Base-by-base conservation (phyloP, 495 filamentous ascomycete genomes). In the Trichoderma gamsii region DNA sequence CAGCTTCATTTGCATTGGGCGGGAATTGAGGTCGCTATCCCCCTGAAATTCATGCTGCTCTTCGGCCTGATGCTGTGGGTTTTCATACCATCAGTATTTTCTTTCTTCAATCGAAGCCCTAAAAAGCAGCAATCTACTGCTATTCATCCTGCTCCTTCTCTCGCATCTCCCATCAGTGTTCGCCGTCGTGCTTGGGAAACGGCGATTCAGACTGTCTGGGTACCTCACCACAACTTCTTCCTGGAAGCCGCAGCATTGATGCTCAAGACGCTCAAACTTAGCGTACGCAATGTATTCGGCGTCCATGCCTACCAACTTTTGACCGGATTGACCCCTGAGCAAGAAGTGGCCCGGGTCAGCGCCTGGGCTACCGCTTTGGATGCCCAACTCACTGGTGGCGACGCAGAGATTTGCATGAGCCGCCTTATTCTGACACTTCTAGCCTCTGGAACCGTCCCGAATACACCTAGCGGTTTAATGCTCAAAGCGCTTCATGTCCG, bases 311-410 rank as follows among this genome's bases (percentile, higher is more conserved):
- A 93, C 76, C 87, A 92, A 59, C 82, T 86, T 73, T 77, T 93
- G 23, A 92, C 91, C 4, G 91, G 93, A 1, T 85, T 89, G 43
- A 95, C 88, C 15, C 87, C 90, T 71, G 92, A 97, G 65, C 87
- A 96, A 71, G 94, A 97, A 77, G 86, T 83, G 52, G 93, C 92
- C 15, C 85, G 94, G 35, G 85, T 96, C 70, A 97, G 96, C 79
- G 92, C 93, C 0, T 98, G 94, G 94, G 85, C 89, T 56, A 97
- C 97, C 73, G 94, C 94, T 41, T 85, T 97, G 64, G 94, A 98
- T 78, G 93, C 94, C 67, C 94, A 97, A 74, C 86, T 98, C 9
- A 90, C 92, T n/a, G 94, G 94, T 43, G 94, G 94, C 43, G 94
- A 98, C 78, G 84, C 88, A 6, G 91, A 96, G 74, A 89, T 98